Base-by-base conservation (phyloP, 257 asterid genomes). In the Rhazya stricta region DNA sequence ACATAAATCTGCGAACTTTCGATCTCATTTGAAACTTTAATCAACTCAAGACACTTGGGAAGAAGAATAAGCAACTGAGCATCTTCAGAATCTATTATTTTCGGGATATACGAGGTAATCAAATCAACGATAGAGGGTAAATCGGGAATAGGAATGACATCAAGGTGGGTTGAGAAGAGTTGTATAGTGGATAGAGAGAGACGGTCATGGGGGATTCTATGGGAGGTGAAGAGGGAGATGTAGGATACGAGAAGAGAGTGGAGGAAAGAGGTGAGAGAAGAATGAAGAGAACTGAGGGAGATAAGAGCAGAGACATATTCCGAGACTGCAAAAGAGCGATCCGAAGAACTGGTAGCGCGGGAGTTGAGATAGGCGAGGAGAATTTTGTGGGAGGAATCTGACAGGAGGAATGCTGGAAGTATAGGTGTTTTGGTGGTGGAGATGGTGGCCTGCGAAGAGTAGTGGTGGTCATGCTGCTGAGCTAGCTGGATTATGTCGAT, bases 221-320 rank as follows among this genome's bases (percentile, higher is more conserved):
- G 73, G 70, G 94, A 86, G 11, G 83, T 84, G 84, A 88, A 92
- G 76, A 87, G 91, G 71, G 91, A 72, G 46, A 85, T 75, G 56
- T 88, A 92, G 32, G 88, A 73, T 69, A 77, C 83, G 77, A 89
- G 85, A 51, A 89, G 86, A 46, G 85, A 68, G n/a, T 94, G 71
- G 51, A 87, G 79, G 79, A 90, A 84, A 23, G 92, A 75, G 29
- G 90, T 74, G 41, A 91, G 86, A 43, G 92, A 76, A 57, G 87
- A 77, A 79, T 91, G 86, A 81, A 80, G 82, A 72, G 89, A 86
- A 41, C 78, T 77, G 80, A 89, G 86, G 36, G 93, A 84, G 45
- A 91, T 80, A 58, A 91, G 84, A 72, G 96, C 73, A 63, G 93
- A 88, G 74, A 83, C 82, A 73, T 88, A 91, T 21, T 88, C 91